A percentile compares a stretch with the other conserved stretches of the same genome.
Evolutionary conservation across 176 grass and related monocot genomes (phyloP).

Genomic region (Thinopyrum elongatum): DNA sequence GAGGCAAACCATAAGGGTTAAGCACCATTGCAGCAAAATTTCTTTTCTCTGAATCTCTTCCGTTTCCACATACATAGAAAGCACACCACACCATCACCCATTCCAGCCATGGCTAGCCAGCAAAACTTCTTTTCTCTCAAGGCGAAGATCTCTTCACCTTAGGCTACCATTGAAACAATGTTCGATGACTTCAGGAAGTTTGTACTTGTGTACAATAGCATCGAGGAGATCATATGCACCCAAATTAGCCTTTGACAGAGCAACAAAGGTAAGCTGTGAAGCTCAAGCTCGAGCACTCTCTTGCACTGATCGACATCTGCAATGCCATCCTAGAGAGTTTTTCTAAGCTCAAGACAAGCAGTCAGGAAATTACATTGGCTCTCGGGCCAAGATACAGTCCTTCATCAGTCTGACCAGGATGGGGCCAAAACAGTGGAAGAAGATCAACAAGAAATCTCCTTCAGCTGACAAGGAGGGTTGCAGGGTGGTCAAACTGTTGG

Average conservation of each 20-base stretch:
- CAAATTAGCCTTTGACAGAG: conserved; percentile 23
- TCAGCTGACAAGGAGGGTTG: conserved; percentile 2
- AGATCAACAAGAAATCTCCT: conserved; percentile 35
- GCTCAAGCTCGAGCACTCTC: conserved; percentile 27
- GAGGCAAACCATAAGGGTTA: not conserved
- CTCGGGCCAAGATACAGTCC: conserved; percentile 25
- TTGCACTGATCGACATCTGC: conserved; percentile 37
- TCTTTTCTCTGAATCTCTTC: conserved; percentile 13
- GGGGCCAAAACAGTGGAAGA: conserved; percentile 41
- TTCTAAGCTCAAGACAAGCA: conserved; percentile 2
- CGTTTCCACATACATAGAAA: conserved; percentile 12
- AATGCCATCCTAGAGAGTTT: conserved; percentile 12
- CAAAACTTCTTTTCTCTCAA: not conserved
- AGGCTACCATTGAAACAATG: not conserved
- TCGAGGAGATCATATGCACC: conserved; percentile 30
- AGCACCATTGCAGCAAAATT: conserved; percentile 2
- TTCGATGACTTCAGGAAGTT: conserved; percentile 16
- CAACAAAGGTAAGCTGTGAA: conserved; percentile 43
- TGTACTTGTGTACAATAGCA: conserved; percentile 13
- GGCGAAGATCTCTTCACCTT: not conserved
- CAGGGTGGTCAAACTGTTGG: conserved; percentile 31
- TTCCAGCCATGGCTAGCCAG: conserved; percentile 44
- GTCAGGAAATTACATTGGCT: conserved; percentile 11
- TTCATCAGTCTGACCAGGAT: conserved; percentile 32
- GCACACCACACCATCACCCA: not conserved